A percentile compares a stretch with the other conserved stretches of the same genome.
Evolutionary conservation across 148 eudicot genomes (phyloP).

Genomic region (Salicornia ramosissima): DNA sequence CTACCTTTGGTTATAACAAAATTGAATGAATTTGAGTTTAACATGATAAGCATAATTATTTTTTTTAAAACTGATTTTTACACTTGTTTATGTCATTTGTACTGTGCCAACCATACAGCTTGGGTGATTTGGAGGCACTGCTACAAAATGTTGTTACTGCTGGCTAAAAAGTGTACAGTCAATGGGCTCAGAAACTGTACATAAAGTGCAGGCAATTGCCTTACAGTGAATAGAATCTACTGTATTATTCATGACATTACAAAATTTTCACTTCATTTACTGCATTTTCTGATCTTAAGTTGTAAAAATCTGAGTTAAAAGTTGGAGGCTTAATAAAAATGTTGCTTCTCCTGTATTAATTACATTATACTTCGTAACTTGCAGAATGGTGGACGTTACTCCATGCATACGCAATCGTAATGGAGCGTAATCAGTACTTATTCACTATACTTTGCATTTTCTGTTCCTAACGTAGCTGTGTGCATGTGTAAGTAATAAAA

Average conservation of each 20-base stretch:
- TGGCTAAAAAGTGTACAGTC: constrained; percentile 19
- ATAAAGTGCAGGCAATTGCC: not conserved
- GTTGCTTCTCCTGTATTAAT: not conserved
- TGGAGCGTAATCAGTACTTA: not conserved
- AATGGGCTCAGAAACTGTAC: constrained; percentile 10
- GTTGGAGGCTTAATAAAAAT: not conserved
- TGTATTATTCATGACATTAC: no score
- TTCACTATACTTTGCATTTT: not conserved
- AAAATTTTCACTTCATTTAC: no score
- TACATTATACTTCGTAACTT: no score
- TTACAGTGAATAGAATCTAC: not conserved
- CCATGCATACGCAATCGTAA: not conserved
- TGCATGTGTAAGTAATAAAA: not conserved
- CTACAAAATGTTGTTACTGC: constrained; percentile 55
- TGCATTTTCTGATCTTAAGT: not conserved
- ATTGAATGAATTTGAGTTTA: not conserved
- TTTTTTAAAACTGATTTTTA: not conserved
- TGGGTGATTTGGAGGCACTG: constrained; percentile 68
- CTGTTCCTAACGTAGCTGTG: not conserved
- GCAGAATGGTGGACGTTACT: no score
- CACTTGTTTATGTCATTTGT: constrained; percentile 7
- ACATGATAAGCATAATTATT: not conserved
- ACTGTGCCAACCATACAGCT: constrained; percentile 41
- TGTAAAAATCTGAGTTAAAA: not conserved
- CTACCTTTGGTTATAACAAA: not conserved